Evolutionary conservation across 75 land plant genomes (phyloP).

Genomic region (Pinus tabuliformis): DNA sequence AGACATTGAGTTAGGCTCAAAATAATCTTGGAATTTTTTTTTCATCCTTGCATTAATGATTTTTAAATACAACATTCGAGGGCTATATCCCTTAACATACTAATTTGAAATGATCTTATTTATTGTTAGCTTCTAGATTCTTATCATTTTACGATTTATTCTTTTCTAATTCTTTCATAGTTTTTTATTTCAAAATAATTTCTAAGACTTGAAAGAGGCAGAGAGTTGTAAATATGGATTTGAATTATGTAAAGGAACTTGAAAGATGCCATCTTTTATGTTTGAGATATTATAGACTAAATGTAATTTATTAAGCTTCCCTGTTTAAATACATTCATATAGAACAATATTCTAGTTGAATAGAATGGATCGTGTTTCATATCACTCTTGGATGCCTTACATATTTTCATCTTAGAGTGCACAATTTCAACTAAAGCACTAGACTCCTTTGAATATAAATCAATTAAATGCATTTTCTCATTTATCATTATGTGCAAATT

Average conservation of each 20-base stretch:
- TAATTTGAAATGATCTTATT: background rate
- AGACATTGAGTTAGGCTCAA: constrained; percentile 53
- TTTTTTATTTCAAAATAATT: background rate
- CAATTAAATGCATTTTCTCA: no score
- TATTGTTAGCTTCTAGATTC: background rate
- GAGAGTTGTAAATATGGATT: background rate
- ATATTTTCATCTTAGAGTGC: background rate
- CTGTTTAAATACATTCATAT: background rate
- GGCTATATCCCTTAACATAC: constrained; percentile 13
- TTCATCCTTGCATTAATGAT: constrained; percentile 45
- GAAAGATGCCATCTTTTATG: background rate
- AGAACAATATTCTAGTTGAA: background rate
- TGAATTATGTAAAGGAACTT: background rate
- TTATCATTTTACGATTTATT: background rate
- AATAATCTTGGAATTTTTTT: no score
- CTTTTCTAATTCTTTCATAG: background rate
- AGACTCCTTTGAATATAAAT: no score
- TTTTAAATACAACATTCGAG: constrained; percentile 37
- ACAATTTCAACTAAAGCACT: no score
- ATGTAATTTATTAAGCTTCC: background rate
- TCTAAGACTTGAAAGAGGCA: background rate
- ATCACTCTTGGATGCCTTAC: background rate
- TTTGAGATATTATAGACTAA: background rate
- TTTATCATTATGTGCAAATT: no score
- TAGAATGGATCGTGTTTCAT: background rate